Evolutionary conservation across 805 yeast species (phyloP).

Genomic region (Starmerella davenportii): DNA sequence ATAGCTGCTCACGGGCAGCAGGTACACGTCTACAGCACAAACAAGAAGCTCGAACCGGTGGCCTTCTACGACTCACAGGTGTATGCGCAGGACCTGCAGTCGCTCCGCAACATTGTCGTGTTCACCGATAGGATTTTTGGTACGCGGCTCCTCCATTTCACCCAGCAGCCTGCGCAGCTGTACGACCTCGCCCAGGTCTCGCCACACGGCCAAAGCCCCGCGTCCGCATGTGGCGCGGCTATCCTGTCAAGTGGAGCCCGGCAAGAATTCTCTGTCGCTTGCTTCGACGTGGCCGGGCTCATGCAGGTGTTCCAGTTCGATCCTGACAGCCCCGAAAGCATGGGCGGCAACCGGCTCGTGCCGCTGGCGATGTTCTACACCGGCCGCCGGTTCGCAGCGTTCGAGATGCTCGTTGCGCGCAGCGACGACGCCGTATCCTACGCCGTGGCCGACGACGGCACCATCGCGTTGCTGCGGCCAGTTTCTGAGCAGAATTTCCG

Average conservation of each 20-base stretch:
- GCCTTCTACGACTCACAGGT: slow-evolving; percentile 82
- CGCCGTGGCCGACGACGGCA: slow-evolving; percentile 67
- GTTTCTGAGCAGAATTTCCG: slow-evolving; percentile 59
- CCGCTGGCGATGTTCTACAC: slow-evolving; percentile 52
- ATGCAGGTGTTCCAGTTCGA: slow-evolving; percentile 69
- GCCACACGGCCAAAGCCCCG: slow-evolving; percentile 46
- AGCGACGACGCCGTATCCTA: slow-evolving; percentile 31
- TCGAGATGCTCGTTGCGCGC: slow-evolving; percentile 18
- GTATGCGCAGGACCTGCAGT: slow-evolving; percentile 59
- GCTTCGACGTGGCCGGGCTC: slow-evolving; percentile 49
- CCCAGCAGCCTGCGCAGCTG: slow-evolving; percentile 87
- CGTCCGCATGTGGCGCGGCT: slow-evolving; percentile 28
- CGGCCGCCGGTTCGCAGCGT: slow-evolving; percentile 30
- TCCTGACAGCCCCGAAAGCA: slow-evolving; percentile 75
- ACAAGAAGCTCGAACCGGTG: slow-evolving; percentile 73
- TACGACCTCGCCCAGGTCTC: slow-evolving; percentile 51
- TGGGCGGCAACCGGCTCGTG: slow-evolving; percentile 59
- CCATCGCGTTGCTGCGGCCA: slow-evolving; percentile 56
- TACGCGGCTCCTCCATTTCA: slow-evolving; percentile 70
- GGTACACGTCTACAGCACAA: slow-evolving; percentile 58
- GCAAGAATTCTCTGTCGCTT: slow-evolving; percentile 45
- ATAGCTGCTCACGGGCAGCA: slow-evolving; percentile 78
- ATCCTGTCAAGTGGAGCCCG: slow-evolving; percentile 12
- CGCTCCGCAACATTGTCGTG: slow-evolving; percentile 64
- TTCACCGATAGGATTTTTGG: slow-evolving; percentile 68